phyloP scores from a whole-genome alignment of 176 grass and related monocot genomes.

The Aegilops sharonensis region DNA sequence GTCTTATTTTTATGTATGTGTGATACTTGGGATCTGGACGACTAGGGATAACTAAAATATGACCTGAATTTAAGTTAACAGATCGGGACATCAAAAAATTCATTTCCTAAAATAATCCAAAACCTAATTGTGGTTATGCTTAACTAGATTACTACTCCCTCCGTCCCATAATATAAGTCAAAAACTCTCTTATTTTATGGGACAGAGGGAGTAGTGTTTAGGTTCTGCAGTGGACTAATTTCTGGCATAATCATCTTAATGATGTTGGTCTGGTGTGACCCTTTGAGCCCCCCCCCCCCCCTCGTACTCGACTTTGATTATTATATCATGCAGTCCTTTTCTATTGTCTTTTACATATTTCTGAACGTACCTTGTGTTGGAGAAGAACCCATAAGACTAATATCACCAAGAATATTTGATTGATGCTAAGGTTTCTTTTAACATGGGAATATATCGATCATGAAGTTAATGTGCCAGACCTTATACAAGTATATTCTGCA shows the following conservation, averaged over 20 bases:
- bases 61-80: background rate
- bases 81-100: background rate
- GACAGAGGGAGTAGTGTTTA: background rate
- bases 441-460: background rate
- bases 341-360: background rate
- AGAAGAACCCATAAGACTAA: background rate
- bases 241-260: background rate
- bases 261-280: background rate
- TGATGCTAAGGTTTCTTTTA: background rate
- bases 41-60: background rate
- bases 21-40: constrained; percentile 1
- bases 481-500: background rate
- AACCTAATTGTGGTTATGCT: background rate
- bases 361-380: background rate
- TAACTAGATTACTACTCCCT: background rate
- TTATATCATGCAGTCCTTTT: background rate
- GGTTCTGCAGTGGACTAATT: background rate
- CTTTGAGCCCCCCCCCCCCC: background rate
- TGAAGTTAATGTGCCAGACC: background rate
- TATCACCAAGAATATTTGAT: background rate
- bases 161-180: no score
- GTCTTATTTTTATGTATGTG: background rate
- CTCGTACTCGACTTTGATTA: background rate
- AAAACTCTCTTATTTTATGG: no score
- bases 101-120: background rate